These are phyloP conservation scores for Rhinocladiella mackenziei DNA, from an alignment of 2,329 filamentous ascomycete genomes.

Conservation along the genomic window DNA sequence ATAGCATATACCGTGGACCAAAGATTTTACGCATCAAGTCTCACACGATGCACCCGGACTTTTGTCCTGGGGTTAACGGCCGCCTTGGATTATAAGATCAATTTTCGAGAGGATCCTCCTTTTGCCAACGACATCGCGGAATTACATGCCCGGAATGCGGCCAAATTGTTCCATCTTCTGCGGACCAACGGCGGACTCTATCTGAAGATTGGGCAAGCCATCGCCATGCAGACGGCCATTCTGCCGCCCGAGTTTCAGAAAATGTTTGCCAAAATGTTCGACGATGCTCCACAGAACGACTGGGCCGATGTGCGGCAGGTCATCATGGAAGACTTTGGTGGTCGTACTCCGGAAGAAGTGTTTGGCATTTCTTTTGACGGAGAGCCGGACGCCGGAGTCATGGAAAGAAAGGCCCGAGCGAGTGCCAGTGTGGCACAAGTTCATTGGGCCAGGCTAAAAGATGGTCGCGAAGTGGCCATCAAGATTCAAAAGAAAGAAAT, in stretches of 20 bases:
- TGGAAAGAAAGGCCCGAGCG: constrained; percentile 66
- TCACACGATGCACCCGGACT: constrained; percentile 74
- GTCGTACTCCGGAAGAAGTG: constrained; percentile 77
- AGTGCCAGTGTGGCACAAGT: constrained; percentile 95
- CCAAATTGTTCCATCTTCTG: constrained; percentile 75
- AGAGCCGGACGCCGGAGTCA: constrained; percentile 59
- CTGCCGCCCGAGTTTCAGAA: constrained; percentile 90
- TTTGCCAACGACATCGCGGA: constrained; percentile 69
- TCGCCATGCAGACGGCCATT: constrained; percentile 95
- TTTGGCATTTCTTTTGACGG: constrained; percentile 82
- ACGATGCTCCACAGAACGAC: constrained; percentile 88
- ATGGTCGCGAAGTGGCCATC: constrained; percentile 87
- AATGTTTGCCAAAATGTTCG: constrained; percentile 97
- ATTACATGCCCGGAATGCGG: constrained; percentile 77
- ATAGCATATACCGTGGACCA: constrained; percentile 65
- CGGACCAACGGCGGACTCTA: constrained; percentile 87
- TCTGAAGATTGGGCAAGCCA: constrained; percentile 95
- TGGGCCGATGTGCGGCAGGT: constrained; percentile 85
- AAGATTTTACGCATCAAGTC: constrained; percentile 71
- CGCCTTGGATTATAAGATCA: constrained; percentile 92
- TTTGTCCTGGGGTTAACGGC: constrained; percentile 76
- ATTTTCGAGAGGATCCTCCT: constrained; percentile 77
- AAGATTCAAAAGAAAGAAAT: constrained; percentile 98
- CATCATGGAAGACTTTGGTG: constrained; percentile 82
- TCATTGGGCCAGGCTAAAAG: constrained; percentile 81